Base-by-base conservation (phyloP, 2,329 filamentous ascomycete species). In the Sporothrix dimorphospora region DNA sequence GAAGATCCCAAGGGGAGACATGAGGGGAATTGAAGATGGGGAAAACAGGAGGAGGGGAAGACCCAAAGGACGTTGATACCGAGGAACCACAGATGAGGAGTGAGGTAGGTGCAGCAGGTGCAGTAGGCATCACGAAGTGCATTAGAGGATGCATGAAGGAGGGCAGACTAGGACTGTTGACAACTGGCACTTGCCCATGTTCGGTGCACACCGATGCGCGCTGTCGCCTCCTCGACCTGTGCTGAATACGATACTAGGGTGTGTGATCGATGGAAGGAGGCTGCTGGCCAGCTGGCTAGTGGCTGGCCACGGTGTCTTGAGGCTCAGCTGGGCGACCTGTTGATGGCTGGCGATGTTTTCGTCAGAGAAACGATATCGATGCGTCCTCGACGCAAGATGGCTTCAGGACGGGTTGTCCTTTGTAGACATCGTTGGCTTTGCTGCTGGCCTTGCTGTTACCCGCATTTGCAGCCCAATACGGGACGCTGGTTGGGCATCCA, bases 401-500 rank as follows among this genome's bases (percentile, higher is more conserved):
- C 27, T 42, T 51, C 27, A 1, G 19, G 19, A 11, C 8, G 2
- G 24, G 7, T 14, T 38, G 8, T 51, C 11, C 4, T 51, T 21
- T 67, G 27, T 34, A 21, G 0, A 21, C 11, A 21, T 45, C 6
- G 40, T 19, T 30, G 27, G 24, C 51, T 11, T 30, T 55, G 12
- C 57, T 63, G n/a, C 8, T 16, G 45, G 24, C 45, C 45, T 4
- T 51, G 24, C 24, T 42, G 63, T 5, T 27, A 38, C 27, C 30
- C 27, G 45, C 14, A 55, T 38, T 42, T 65, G 27, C 42, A 73
- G 61, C 53, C 70, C 63, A 49, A 72, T 45, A 4, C 40, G 34
- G 77, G 74, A 73, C 78, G 80, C 78, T 80, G 79, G 84, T 86
- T 86, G 85, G 85, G 84, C 82, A 85, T 77, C 79, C 81, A 83